Evolutionary conservation across 2,329 filamentous ascomycete species (phyloP).

Genomic region (Thermothelomyces thermophilus): DNA sequence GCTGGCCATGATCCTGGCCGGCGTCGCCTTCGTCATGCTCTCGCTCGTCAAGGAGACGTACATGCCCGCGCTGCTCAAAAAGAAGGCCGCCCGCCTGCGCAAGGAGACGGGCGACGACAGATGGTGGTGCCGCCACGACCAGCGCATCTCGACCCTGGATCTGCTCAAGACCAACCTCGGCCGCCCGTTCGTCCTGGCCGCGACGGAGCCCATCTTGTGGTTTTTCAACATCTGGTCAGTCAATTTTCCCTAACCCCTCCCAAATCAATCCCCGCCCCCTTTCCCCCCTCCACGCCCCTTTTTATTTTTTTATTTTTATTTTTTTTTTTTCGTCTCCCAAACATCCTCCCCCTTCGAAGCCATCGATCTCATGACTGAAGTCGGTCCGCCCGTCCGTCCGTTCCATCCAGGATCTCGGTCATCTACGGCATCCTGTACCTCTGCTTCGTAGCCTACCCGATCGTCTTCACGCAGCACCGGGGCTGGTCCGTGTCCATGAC

Average conservation of each 20-base stretch:
- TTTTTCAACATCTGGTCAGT: conserved; percentile 60
- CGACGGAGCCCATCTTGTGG: conserved; percentile 75
- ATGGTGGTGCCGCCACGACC: conserved; percentile 77
- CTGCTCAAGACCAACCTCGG: conserved; percentile 70
- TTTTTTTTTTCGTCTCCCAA: too few species aligned
- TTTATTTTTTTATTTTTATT: too few species aligned
- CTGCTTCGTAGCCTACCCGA: conserved; percentile 84
- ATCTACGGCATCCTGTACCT: conserved; percentile 80
- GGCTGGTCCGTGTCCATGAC: conserved; percentile 70
- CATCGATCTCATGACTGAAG: too few species aligned
- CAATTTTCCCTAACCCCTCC: neutral
- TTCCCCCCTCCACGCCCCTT: too few species aligned
- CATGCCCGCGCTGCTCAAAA: conserved; percentile 60
- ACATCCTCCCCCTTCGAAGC: too few species aligned
- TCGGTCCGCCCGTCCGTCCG: too few species aligned
- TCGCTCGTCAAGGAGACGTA: conserved; percentile 67
- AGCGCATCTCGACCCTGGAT: conserved; percentile 55
- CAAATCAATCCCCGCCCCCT: neutral
- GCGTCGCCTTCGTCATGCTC: conserved; percentile 53
- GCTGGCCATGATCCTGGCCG: conserved; percentile 68
- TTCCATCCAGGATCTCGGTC: conserved; percentile 59
- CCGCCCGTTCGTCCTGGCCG: conserved; percentile 68
- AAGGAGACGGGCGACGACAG: conserved; percentile 64
- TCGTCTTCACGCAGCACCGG: conserved; percentile 67
- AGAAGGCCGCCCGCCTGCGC: conserved; percentile 56